A percentile compares a stretch with the other conserved stretches of the same genome.
Conservation (phyloP, 306 rosid genomes). For the Albizia julibrissin region DNA sequence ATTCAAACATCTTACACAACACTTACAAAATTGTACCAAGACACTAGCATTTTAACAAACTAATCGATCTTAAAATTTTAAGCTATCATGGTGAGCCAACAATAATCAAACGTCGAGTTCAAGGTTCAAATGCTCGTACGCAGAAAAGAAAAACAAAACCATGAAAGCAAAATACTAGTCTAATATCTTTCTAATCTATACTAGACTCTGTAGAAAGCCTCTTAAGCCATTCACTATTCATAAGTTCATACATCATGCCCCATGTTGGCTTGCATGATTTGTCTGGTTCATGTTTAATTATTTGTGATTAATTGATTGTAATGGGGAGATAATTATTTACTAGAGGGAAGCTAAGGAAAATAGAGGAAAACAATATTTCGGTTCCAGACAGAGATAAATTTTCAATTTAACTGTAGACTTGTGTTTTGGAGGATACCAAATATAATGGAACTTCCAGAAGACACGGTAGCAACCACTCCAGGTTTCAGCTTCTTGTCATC, state of each 20-base stretch:
- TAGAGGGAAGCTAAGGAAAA: not conserved
- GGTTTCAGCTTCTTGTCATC: conserved; percentile 70
- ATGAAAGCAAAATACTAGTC: not conserved
- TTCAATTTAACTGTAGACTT: not conserved
- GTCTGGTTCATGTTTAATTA: not conserved
- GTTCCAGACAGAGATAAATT: not conserved
- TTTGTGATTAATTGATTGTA: not conserved
- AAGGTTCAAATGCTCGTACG: not conserved
- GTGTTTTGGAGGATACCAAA: conserved; percentile 63
- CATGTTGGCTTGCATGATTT: not conserved
- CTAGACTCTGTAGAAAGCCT: not conserved
- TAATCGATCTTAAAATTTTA: not conserved
- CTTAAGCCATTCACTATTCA: not conserved
- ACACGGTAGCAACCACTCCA: conserved; percentile 57
- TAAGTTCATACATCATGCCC: not conserved
- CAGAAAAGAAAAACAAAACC: not conserved
- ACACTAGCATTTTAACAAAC: not conserved
- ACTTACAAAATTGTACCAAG: not conserved
- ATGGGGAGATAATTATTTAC: not conserved
- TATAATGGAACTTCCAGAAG: conserved; percentile 65
- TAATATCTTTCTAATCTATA: not conserved
- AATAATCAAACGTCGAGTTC: not conserved
- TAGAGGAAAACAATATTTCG: not conserved
- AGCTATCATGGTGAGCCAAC: not conserved
- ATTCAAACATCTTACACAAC: not conserved